Percentiles rank a stretch among this genome's conserved stretches.
These are phyloP conservation scores for Rhizoclosmatium hyalinum DNA, from an alignment of 371 early-diverging fungal genomes.

Conservation along the genomic window DNA sequence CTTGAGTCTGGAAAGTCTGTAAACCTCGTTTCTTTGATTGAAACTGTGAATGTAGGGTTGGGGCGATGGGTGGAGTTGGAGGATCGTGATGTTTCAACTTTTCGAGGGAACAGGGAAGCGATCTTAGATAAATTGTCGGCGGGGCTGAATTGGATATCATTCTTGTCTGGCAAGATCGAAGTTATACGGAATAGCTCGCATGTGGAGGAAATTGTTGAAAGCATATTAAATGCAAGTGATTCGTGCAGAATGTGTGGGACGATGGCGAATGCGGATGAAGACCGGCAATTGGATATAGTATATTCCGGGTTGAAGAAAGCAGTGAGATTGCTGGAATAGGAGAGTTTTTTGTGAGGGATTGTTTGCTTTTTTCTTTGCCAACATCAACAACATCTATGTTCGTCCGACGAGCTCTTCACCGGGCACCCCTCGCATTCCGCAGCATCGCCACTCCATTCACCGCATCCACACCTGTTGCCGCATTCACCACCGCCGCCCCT, in stretches of 20 bases:
- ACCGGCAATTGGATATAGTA: slow-evolving; percentile 10
- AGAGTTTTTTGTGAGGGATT: neutral
- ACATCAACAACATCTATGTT: neutral
- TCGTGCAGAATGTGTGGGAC: neutral
- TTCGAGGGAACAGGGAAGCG: slow-evolving; percentile 1
- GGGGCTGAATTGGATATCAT: slow-evolving; percentile 10
- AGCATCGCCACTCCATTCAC: neutral
- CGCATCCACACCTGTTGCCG: neutral
- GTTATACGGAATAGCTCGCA: neutral
- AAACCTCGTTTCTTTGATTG: neutral
- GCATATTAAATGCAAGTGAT: slow-evolving; percentile 6
- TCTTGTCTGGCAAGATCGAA: neutral
- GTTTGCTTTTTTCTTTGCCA: neutral
- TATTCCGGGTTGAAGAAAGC: neutral
- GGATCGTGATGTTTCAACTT: slow-evolving; percentile 7
- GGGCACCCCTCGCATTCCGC: neutral
- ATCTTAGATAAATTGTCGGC: slow-evolving; percentile 8
- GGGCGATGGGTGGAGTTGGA: slow-evolving; percentile 25
- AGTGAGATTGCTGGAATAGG: slow-evolving; percentile 1
- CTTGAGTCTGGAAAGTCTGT: slow-evolving; percentile 8
- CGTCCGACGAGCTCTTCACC: neutral
- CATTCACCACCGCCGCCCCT: neutral
- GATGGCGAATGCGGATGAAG: neutral
- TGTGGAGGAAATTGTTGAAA: slow-evolving; percentile 4
- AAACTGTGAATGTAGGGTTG: slow-evolving; percentile 23